A percentile compares a stretch with the other conserved stretches of the same genome.
Conservation (phyloP, 2,329 filamentous ascomycete species). For the Phyllosticta citriasiana region DNA sequence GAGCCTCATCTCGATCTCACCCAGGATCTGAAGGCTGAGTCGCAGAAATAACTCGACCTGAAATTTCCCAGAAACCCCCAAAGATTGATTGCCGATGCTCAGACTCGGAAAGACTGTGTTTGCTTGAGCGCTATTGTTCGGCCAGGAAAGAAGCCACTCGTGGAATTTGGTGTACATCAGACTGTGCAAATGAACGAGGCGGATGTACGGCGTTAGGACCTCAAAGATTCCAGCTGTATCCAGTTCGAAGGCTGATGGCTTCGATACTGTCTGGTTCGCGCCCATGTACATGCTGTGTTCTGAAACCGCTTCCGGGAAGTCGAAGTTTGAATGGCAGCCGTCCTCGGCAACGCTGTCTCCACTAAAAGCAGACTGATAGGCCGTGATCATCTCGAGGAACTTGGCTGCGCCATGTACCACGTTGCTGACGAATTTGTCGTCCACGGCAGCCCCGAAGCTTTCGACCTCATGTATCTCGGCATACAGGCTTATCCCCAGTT, state of each 20-base stretch:
- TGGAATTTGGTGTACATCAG: not conserved
- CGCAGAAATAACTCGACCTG: not conserved
- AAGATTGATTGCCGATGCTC: not conserved
- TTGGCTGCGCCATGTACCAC: not conserved
- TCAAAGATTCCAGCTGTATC: not conserved
- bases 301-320: not conserved
- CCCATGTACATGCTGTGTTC: not conserved
- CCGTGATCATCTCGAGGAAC: not conserved
- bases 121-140: not conserved
- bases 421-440: not conserved
- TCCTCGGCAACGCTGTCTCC: not conserved
- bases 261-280: not conserved
- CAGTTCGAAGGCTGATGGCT: not conserved
- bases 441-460: not conserved
- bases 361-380: not conserved
- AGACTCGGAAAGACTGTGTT: not conserved
- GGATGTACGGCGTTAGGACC: not conserved
- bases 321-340: not conserved
- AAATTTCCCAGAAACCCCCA: not conserved
- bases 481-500: not conserved
- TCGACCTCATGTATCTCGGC: not conserved
- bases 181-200: not conserved
- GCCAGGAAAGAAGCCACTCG: not conserved
- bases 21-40: not conserved
- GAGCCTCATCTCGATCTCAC: not conserved